Conservation (phyloP, 2,329 filamentous ascomycete species). For the Fusarium sp. region DNA sequence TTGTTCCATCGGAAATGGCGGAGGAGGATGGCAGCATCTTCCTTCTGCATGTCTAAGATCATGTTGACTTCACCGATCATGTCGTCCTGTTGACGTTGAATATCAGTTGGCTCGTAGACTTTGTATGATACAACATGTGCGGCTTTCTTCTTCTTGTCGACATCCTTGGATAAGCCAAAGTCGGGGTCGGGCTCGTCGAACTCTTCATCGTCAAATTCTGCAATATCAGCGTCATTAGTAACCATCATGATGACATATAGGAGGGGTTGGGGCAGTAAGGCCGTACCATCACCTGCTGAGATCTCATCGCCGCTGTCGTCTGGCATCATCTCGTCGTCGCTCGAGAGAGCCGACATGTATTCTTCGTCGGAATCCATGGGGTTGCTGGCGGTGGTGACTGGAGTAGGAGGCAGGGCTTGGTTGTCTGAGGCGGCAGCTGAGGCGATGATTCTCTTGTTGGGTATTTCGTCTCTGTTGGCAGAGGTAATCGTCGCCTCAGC, state of each 20-base stretch:
- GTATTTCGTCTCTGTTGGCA: conserved; percentile 58
- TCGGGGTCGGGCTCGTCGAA: conserved; percentile 71
- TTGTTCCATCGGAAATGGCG: conserved; percentile 96
- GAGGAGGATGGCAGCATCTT: conserved; percentile 91
- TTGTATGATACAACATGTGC: conserved; percentile 89
- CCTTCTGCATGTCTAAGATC: conserved; percentile 89
- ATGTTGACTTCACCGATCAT: conserved; percentile 92
- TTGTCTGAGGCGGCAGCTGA: conserved; percentile 61
- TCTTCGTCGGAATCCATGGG: conserved; percentile 97
- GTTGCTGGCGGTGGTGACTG: conserved; percentile 67
- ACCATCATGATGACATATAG: conserved; percentile 14
- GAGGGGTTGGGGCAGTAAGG: conserved; percentile 29
- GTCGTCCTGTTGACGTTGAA: conserved; percentile 86
- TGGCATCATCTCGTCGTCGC: conserved; percentile 78
- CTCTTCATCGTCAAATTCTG: conserved; percentile 72
- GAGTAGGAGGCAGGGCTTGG: conserved; percentile 69
- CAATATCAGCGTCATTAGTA: conserved; percentile 30
- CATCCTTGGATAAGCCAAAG: conserved; percentile 70
- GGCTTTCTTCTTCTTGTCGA: conserved; percentile 78
- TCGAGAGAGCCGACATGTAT: conserved; percentile 87
- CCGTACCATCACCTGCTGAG: conserved; percentile 66
- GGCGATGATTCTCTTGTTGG: conserved; percentile 71
- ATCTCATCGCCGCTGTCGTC: conserved; percentile 84
- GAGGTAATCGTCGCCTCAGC: conserved; percentile 74
- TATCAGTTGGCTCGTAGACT: conserved; percentile 84